Conservation (phyloP, 2,329 filamentous ascomycete species). For the Dothideomycetes sp. region DNA sequence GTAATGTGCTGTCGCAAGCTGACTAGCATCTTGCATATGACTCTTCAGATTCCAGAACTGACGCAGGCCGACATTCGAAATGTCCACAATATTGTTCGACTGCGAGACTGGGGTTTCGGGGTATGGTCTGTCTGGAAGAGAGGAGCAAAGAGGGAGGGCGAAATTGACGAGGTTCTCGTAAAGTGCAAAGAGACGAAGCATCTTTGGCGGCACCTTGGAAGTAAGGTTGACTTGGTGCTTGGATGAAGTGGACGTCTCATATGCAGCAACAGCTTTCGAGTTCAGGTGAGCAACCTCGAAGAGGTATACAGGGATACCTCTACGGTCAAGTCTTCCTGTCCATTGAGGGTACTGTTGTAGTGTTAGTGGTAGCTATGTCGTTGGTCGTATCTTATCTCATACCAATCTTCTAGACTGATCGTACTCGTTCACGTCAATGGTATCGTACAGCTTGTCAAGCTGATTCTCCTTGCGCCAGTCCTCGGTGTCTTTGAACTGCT, state of each 20-base stretch:
- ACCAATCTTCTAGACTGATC: slow-evolving; percentile 70
- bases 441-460: slow-evolving; percentile 69
- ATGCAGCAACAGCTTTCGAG: slow-evolving; percentile 66
- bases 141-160: slow-evolving; percentile 72
- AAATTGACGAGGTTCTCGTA: slow-evolving; percentile 91
- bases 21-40: slow-evolving; percentile 88
- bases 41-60: slow-evolving; percentile 92
- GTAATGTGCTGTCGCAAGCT: slow-evolving; percentile 84
- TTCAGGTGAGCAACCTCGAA: slow-evolving; percentile 80
- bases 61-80: slow-evolving; percentile 74
- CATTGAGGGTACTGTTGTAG: slow-evolving; percentile 73
- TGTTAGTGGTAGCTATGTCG: slow-evolving; percentile 6
- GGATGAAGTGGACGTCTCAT: slow-evolving; percentile 56
- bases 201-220: slow-evolving; percentile 58
- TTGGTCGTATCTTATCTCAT: slow-evolving; percentile 17
- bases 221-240: slow-evolving; percentile 42
- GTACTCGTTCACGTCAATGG: slow-evolving; percentile 75
- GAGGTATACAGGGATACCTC: slow-evolving; percentile 85
- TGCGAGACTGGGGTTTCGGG: slow-evolving; percentile 79
- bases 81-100: slow-evolving; percentile 91
- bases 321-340: slow-evolving; percentile 80
- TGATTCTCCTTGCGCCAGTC: slow-evolving; percentile 74
- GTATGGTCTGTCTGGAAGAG: slow-evolving; percentile 59
- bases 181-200: slow-evolving; percentile 78
- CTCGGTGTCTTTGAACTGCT: slow-evolving; percentile 80